Base-by-base conservation (phyloP, 805 yeast genomes). In the Cyberlindnera veronae region DNA sequence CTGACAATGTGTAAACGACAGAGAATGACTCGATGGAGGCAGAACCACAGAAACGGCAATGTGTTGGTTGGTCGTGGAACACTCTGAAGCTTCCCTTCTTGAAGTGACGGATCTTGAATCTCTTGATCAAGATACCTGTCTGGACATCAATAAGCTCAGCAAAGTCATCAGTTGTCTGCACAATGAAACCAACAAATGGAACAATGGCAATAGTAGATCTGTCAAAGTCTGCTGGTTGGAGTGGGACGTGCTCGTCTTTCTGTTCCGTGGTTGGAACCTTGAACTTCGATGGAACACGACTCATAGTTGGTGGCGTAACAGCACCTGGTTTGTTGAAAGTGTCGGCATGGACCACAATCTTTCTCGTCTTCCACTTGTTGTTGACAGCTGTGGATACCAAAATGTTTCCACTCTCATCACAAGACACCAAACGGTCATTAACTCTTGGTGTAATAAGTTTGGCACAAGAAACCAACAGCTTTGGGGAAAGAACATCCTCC, bases 41-140 rank as follows among this genome's bases (percentile, higher is more conserved):
- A 65, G 95, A 83, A 3, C 96, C 96, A 67, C 96, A 88, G 62
- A 88, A 88, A 33, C 84, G 73, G 63, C 96, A 88, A 63, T 88
- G 95, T 1, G 88, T 79, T 6, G 95, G 95, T 50, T 82, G 88
- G 31, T 84, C 81, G 57, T 88, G 95, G 47, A 86, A 77, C 1
- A 84, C 93, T 41, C 71, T 67, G 46, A 88, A 72, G 0, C 83
- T 57, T 2, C 74, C 74, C 3, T 40, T 48, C 29, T 77, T 77
- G 64, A 78, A 81, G 27, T 73, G 73, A 0, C 82, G 85, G 33
- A 88, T 75, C 21, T 69, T 62, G 50, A 86, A 74, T 30, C 68
- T 72, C 47, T 77, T 77, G 38, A 88, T 65, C 28, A 84, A 62
- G 0, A 80, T 77, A 6, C 95, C 95, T 0, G 90, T 79, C 55